These are phyloP conservation scores for Lactarius hengduanensis DNA, from an alignment of 768 basidiomycete genomes.

Conservation along the genomic window DNA sequence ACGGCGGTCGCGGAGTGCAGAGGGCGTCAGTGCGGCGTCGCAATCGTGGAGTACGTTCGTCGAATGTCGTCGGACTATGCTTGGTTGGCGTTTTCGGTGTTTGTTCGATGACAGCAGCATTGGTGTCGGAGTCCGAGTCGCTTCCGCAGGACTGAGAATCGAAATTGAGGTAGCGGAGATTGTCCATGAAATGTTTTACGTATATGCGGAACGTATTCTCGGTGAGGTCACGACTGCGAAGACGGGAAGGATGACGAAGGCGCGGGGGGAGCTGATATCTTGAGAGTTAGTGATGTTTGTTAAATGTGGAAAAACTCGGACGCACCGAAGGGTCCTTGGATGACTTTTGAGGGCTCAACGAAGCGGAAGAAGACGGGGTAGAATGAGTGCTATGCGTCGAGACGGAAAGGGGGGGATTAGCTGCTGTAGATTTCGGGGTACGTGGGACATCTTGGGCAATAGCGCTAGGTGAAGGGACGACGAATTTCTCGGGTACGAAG, in stretches of 20 bases:
- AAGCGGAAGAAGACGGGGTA: constrained; percentile 14
- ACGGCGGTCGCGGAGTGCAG: constrained; percentile 13
- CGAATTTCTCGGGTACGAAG: constrained; percentile 19
- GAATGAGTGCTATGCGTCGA: constrained; percentile 8
- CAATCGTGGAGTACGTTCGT: constrained; percentile 36
- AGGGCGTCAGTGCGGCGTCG: background rate
- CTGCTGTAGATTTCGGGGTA: constrained; percentile 20
- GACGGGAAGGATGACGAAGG: constrained; percentile 70
- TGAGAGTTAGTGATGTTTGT: constrained; percentile 9
- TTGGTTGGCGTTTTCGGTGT: constrained; percentile 42
- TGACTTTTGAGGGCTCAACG: constrained; percentile 24
- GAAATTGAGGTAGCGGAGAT: constrained; percentile 35
- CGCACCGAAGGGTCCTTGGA: constrained; percentile 20
- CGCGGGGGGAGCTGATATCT: constrained; percentile 40
- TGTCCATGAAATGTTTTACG: constrained; percentile 76
- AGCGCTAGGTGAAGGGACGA: constrained; percentile 12
- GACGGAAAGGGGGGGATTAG: background rate
- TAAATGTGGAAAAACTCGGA: background rate
- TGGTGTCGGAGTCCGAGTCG: constrained; percentile 15
- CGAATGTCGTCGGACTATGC: constrained; percentile 17
- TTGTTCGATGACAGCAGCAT: constrained; percentile 10
- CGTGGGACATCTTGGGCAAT: constrained; percentile 2
- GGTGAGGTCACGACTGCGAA: constrained; percentile 66
- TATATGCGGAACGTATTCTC: constrained; percentile 72
- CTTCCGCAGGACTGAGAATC: background rate